Conservation (phyloP, 2,329 filamentous ascomycete species). For the Fusarium gaditjirri region DNA sequence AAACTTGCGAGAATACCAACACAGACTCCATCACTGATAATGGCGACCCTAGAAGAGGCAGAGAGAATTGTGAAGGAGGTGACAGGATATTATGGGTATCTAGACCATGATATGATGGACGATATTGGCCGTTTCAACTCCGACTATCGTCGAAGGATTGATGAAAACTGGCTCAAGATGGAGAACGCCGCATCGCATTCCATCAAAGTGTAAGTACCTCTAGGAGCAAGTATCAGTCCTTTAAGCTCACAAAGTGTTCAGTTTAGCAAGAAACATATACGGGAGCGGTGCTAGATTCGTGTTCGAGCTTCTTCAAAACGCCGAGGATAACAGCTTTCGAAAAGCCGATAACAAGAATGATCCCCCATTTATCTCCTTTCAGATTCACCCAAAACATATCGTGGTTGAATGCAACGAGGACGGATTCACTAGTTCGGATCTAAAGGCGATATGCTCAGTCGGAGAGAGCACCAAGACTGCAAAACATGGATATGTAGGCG, state of each 20-base stretch:
- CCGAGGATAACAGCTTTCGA: conserved; percentile 24
- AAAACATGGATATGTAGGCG: conserved; percentile 29
- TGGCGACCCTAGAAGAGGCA: conserved; percentile 25
- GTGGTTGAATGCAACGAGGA: conserved; percentile 37
- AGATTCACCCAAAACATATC: conserved; percentile 21
- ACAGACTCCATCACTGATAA: not conserved
- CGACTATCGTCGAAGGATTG: conserved; percentile 28
- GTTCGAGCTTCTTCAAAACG: conserved; percentile 39
- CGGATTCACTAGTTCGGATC: conserved; percentile 10
- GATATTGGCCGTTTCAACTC: conserved; percentile 22
- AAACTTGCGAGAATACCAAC: not conserved
- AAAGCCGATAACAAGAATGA: not conserved
- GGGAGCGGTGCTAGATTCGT: conserved; percentile 33
- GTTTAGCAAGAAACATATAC: conserved; percentile 31
- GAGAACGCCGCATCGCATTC: conserved; percentile 24
- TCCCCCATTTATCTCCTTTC: conserved; percentile 18
- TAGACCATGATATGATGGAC: conserved; percentile 31
- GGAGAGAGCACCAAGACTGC: conserved; percentile 27
- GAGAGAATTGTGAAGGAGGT: conserved; percentile 20
- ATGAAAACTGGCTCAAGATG: conserved; percentile 28
- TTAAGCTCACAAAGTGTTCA: not conserved
- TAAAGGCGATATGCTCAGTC: conserved; percentile 29
- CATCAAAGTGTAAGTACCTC: conserved; percentile 23
- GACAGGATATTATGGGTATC: conserved; percentile 17
- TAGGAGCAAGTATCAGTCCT: accelerated